Conservation (phyloP, 2,329 filamentous ascomycete species). For the Ophiostoma sp. region DNA sequence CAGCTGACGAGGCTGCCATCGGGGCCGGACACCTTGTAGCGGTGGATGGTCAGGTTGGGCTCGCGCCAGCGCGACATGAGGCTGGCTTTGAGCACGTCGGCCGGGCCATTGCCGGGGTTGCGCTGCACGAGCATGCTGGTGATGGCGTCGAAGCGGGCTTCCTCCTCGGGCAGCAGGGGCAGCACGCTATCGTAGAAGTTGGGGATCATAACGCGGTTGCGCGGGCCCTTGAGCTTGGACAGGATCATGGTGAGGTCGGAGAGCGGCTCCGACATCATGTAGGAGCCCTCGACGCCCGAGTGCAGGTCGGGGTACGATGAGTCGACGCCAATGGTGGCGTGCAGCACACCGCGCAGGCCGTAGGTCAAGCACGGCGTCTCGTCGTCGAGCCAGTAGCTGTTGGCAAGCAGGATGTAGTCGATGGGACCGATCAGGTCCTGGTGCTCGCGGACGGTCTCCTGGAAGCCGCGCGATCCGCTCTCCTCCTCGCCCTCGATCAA, state of each 20-base stretch:
- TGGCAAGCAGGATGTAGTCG: slow-evolving; percentile 91
- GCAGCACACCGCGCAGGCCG: slow-evolving; percentile 85
- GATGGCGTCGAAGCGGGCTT: slow-evolving; percentile 78
- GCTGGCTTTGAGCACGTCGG: slow-evolving; percentile 69
- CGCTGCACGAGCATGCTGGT: slow-evolving; percentile 67
- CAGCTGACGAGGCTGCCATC: slow-evolving; percentile 89
- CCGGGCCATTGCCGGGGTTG: slow-evolving; percentile 55
- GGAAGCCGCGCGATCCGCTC: slow-evolving; percentile 85
- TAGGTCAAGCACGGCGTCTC: slow-evolving; percentile 94
- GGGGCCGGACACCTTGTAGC: slow-evolving; percentile 86
- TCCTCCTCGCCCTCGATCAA: slow-evolving; percentile 97
- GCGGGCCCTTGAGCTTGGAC: slow-evolving; percentile 71
- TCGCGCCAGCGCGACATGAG: slow-evolving; percentile 95
- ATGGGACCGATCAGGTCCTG: slow-evolving; percentile 82
- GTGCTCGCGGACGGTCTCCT: slow-evolving; percentile 71
- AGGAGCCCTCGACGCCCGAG: slow-evolving; percentile 92
- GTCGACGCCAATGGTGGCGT: slow-evolving; percentile 83
- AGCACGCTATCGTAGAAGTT: slow-evolving; percentile 84
- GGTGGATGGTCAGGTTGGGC: slow-evolving; percentile 87
- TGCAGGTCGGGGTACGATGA: slow-evolving; percentile 85
- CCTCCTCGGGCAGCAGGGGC: slow-evolving; percentile 67
- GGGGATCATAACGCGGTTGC: slow-evolving; percentile 78
- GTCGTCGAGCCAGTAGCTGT: slow-evolving; percentile 98
- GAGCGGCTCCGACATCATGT: slow-evolving; percentile 81
- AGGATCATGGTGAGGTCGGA: slow-evolving; percentile 85